Evolutionary conservation across 1,139 yeast genomes (phyloP).

Genomic region (Waltiozyma sp.): DNA sequence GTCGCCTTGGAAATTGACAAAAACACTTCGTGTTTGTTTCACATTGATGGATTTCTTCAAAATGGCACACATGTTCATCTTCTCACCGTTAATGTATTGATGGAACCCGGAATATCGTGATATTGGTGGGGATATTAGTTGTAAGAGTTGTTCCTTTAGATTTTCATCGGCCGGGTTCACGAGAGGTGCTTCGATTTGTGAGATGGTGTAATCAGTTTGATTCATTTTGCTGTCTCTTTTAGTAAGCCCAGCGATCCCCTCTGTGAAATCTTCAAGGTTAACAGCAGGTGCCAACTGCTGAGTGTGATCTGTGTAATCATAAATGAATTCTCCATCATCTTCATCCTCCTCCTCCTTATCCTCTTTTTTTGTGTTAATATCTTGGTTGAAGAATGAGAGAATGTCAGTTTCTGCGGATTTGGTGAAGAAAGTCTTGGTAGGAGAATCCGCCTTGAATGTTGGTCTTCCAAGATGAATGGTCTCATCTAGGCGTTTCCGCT

Average conservation of each 20-base stretch:
- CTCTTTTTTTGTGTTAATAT: conserved; percentile 3
- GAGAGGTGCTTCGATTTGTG: conserved; percentile 1
- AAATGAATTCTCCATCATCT: conserved; percentile 20
- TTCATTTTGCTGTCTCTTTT: conserved; percentile 5
- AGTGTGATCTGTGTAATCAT: conserved; percentile 28
- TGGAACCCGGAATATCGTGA: conserved; percentile 22
- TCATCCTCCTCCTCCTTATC: conserved; percentile 9
- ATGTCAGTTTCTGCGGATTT: conserved; percentile 71
- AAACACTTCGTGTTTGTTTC: conserved; percentile 16
- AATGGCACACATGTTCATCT: conserved; percentile 23
- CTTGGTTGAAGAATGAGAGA: conserved; percentile 60
- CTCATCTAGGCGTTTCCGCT: not conserved
- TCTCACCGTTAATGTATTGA: conserved; percentile 17
- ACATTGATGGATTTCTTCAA: conserved; percentile 25
- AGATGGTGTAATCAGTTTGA: conserved; percentile 3
- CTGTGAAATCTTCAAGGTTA: conserved; percentile 24
- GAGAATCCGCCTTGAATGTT: conserved; percentile 29
- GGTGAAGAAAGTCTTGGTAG: conserved; percentile 72
- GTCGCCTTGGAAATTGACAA: conserved; percentile 35
- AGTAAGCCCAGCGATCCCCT: conserved; percentile 7
- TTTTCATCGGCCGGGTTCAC: conserved; percentile 24
- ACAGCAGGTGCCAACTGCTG: conserved; percentile 11
- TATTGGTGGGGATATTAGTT: conserved; percentile 21
- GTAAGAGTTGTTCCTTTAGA: conserved; percentile 18
- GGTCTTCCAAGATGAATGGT: not conserved